These are phyloP conservation scores for Cenchrus americanus DNA, from an alignment of 176 grass and related monocot species.

Conservation along the genomic window DNA sequence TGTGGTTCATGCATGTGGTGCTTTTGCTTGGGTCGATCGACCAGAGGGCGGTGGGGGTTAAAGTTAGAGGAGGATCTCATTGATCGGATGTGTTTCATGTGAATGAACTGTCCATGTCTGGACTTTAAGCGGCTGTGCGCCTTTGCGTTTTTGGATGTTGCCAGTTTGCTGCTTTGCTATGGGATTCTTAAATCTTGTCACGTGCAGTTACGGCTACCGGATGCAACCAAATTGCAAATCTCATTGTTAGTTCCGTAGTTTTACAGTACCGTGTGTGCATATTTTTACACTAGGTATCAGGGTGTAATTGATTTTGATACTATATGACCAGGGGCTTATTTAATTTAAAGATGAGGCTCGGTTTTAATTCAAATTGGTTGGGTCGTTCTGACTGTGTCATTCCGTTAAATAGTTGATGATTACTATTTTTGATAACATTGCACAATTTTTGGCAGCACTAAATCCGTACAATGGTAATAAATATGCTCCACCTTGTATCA, in stretches of 20 bases:
- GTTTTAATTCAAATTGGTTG: not conserved
- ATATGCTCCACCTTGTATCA: not conserved
- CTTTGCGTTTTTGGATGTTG: not conserved
- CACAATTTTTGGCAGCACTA: not conserved
- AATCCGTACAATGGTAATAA: not conserved
- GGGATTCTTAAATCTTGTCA: conserved; percentile 19
- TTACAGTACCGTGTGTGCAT: not conserved
- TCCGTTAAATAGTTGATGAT: not conserved
- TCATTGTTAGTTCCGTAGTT: not conserved
- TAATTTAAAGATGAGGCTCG: not conserved
- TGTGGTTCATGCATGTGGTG: conserved; percentile 1
- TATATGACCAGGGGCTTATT: not conserved
- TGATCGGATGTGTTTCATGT: conserved; percentile 3
- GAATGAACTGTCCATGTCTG: not conserved
- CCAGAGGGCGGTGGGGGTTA: not conserved
- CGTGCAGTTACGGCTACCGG: conserved; percentile 1
- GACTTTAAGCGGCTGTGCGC: not conserved
- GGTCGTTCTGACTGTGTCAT: not conserved
- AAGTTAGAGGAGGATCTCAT: not conserved
- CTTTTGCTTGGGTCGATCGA: not conserved
- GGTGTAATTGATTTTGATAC: not conserved
- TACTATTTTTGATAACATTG: not conserved
- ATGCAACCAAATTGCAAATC: conserved; percentile 12
- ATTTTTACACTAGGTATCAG: not conserved
- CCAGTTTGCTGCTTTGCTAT: not conserved